Conservation (phyloP, 495 filamentous ascomycete species). For the Acidomyces sp. region DNA sequence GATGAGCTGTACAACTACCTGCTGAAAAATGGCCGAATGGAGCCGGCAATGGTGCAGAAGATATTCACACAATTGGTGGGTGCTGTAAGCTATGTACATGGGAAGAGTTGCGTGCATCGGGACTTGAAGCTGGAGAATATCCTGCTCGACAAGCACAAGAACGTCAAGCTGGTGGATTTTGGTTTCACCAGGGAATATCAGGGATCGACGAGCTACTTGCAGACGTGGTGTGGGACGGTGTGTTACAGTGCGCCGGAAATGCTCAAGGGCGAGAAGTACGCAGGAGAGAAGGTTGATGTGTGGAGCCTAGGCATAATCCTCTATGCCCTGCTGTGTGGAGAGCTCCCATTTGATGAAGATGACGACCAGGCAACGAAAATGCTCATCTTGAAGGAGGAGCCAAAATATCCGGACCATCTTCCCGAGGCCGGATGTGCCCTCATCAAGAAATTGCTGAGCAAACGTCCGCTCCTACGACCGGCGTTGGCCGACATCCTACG, state of each 20-base stretch:
- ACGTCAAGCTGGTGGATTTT: constrained; percentile 98
- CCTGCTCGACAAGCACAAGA: constrained; percentile 87
- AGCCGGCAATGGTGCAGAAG: constrained; percentile 79
- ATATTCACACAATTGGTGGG: constrained; percentile 95
- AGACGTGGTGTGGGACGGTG: constrained; percentile 95
- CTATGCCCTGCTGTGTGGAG: constrained; percentile 81
- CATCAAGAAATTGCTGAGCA: constrained; percentile 66
- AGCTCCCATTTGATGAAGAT: constrained; percentile 93
- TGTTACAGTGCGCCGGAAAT: constrained; percentile 98
- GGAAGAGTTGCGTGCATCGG: constrained; percentile 88
- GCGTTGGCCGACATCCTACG: constrained; percentile 75
- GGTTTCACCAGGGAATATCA: constrained; percentile 97
- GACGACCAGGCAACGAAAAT: constrained; percentile 65
- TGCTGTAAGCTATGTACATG: constrained; percentile 90
- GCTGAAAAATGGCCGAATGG: constrained; percentile 67
- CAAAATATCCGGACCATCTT: constrained; percentile 68
- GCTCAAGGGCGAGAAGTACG: constrained; percentile 96
- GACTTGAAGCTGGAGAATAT: constrained; percentile 97
- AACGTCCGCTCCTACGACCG: constrained; percentile 74
- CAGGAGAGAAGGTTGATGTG: constrained; percentile 92
- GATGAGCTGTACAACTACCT: constrained; percentile 97
- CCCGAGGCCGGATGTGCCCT: constrained; percentile 63
- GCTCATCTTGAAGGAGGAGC: constrained; percentile 72
- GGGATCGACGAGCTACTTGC: constrained; percentile 83
- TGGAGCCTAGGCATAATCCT: constrained; percentile 97